Percentiles rank a stretch among this genome's conserved stretches.
phyloP scores from a whole-genome alignment of 2,329 filamentous ascomycete genomes.

The Pseudogymnoascus verrucosus region DNA sequence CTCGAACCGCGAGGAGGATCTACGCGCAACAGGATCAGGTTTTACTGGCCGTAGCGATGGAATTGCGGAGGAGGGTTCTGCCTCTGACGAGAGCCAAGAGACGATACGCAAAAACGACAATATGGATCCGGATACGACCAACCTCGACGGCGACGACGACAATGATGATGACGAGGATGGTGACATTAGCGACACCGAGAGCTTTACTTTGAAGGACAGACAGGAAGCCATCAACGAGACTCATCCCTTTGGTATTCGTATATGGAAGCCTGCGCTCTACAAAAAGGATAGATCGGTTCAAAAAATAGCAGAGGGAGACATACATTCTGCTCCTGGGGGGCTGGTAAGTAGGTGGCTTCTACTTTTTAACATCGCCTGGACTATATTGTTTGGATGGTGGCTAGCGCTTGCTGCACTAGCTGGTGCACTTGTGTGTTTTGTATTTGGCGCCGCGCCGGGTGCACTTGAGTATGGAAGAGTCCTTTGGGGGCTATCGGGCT shows the following conservation, averaged over 20 bases:
- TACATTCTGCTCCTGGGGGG: slow-evolving; percentile 87
- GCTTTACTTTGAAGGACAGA: slow-evolving; percentile 93
- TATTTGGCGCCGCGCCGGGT: slow-evolving; percentile 71
- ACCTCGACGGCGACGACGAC: slow-evolving; percentile 33
- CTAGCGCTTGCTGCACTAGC: slow-evolving; percentile 67
- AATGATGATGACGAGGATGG: slow-evolving; percentile 53
- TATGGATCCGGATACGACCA: slow-evolving; percentile 18
- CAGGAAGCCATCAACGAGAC: slow-evolving; percentile 98
- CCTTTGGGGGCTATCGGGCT: slow-evolving; percentile 74
- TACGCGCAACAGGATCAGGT: slow-evolving; percentile 18
- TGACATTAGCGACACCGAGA: slow-evolving; percentile 84
- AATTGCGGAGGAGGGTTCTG: slow-evolving; percentile 12
- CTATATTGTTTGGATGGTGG: slow-evolving; percentile 93
- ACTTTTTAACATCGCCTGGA: slow-evolving; percentile 87
- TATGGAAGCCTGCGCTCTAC: slow-evolving; percentile 98
- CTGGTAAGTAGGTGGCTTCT: slow-evolving; percentile 78
- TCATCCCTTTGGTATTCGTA: slow-evolving; percentile 95
- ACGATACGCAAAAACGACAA: slow-evolving; percentile 17
- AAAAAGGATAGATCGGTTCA: slow-evolving; percentile 96
- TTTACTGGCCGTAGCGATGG: slow-evolving; percentile 12
- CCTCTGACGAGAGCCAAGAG: slow-evolving; percentile 15
- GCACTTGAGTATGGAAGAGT: slow-evolving; percentile 79
- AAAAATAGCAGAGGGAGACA: slow-evolving; percentile 91
- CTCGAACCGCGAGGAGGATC: slow-evolving; percentile 39
- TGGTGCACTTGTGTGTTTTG: slow-evolving; percentile 69